These are phyloP conservation scores for Saccharomyces paradoxus DNA, from an alignment of 805 yeast species.

Conservation along the genomic window DNA sequence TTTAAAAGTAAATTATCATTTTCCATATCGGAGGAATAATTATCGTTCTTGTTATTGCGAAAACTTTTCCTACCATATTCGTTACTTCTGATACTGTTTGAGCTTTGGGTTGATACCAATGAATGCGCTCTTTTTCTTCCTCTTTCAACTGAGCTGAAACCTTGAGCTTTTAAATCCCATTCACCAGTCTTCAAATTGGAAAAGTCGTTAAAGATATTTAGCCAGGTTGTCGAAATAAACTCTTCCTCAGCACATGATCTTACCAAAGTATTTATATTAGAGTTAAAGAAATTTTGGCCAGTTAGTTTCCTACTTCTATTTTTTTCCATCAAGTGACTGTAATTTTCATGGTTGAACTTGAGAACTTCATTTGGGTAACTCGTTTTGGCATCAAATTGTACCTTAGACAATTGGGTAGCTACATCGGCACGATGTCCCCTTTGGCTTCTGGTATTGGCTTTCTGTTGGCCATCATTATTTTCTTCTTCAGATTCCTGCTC, in stretches of 20 bases:
- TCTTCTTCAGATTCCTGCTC: not conserved
- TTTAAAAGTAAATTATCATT: slow-evolving; percentile 15
- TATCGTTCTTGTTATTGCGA: not conserved
- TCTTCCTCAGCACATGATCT: not conserved
- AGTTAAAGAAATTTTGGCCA: not conserved
- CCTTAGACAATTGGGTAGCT: not conserved
- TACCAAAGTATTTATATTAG: not conserved
- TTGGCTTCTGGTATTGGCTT: not conserved
- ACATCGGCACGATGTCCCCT: not conserved
- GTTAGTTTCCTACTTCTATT: slow-evolving; percentile 1
- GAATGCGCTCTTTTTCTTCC: slow-evolving; percentile 17
- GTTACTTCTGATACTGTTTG: slow-evolving; percentile 20
- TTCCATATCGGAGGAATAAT: slow-evolving; percentile 2
- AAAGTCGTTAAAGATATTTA: not conserved
- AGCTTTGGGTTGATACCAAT: slow-evolving; percentile 11
- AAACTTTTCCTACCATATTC: slow-evolving; percentile 22
- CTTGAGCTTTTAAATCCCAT: not conserved
- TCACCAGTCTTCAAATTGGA: not conserved
- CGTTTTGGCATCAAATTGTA: not conserved
- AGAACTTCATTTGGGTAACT: slow-evolving; percentile 16
- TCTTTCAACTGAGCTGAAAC: slow-evolving; percentile 12
- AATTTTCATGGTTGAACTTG: slow-evolving; percentile 17
- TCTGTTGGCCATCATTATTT: not conserved
- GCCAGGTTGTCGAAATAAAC: not conserved
- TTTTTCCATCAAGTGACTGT: slow-evolving; percentile 16